phyloP scores from a whole-genome alignment of 116 monocot species.

The Cymodocea nodosa region DNA sequence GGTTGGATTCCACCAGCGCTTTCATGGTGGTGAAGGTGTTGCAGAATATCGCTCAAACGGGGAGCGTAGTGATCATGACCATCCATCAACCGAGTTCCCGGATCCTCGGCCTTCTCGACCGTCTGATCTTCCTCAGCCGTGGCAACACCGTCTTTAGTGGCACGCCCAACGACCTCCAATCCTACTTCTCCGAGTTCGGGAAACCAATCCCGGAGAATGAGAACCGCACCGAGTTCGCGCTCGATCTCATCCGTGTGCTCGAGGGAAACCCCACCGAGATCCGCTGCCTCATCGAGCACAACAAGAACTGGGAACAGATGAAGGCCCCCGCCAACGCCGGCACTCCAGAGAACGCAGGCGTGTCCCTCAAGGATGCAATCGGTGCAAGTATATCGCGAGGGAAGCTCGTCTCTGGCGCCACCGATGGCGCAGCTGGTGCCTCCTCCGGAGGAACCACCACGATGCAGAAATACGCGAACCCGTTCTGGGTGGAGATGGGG shows the following conservation, averaged over 20 bases:
- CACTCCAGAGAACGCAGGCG: not conserved
- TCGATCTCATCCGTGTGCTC: slow-evolving; percentile 65
- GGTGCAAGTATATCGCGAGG: slow-evolving; percentile 67
- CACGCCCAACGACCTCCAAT: slow-evolving; percentile 18
- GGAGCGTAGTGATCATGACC: slow-evolving; percentile 65
- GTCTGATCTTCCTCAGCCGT: slow-evolving; percentile 56
- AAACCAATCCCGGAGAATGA: slow-evolving; percentile 59
- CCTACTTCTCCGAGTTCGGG: slow-evolving; percentile 36
- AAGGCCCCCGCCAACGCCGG: not conserved
- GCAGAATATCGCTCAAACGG: slow-evolving; percentile 53
- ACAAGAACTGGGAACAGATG: slow-evolving; percentile 10
- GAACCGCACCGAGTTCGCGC: slow-evolving; percentile 11
- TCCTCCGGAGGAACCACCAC: slow-evolving; percentile 7
- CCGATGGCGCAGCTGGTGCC: not conserved
- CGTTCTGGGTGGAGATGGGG: slow-evolving; percentile 47
- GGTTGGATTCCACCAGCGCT: slow-evolving; percentile 74
- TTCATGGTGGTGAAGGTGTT: slow-evolving; percentile 79
- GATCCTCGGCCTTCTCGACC: slow-evolving; percentile 62
- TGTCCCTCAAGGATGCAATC: slow-evolving; percentile 56
- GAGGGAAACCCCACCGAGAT: slow-evolving; percentile 25
- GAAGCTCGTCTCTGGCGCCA: slow-evolving; percentile 52
- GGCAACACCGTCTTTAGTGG: slow-evolving; percentile 67
- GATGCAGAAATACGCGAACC: slow-evolving; percentile 47
- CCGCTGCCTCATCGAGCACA: slow-evolving; percentile 31
- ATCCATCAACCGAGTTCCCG: slow-evolving; percentile 72